A percentile compares a stretch with the other conserved stretches of the same genome.
Conservation (phyloP, 2,329 filamentous ascomycete species). For the Fusarium verticillioides region DNA sequence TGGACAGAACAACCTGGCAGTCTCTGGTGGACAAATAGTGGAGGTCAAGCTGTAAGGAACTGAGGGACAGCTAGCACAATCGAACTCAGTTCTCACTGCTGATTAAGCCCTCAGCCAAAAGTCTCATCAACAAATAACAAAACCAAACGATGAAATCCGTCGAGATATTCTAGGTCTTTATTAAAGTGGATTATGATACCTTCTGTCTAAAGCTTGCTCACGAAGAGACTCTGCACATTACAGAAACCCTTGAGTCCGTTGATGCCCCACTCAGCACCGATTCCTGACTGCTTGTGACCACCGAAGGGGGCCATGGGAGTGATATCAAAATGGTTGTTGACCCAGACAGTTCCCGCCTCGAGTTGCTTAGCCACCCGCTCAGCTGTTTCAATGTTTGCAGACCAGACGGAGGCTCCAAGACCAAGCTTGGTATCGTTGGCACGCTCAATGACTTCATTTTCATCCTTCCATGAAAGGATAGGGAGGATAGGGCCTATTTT, state of each 20-base stretch:
- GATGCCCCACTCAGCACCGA: slow-evolving; percentile 56
- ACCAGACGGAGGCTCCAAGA: slow-evolving; percentile 68
- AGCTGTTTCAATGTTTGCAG: slow-evolving; percentile 61
- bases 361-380: slow-evolving; percentile 63
- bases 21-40: slow-evolving; percentile 4
- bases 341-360: slow-evolving; percentile 68
- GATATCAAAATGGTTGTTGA: slow-evolving; percentile 66
- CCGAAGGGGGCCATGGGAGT: slow-evolving; percentile 52
- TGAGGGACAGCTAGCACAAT: too few species aligned
- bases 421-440: slow-evolving; percentile 66
- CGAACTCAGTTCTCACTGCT: too few species aligned
- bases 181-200: neutral
- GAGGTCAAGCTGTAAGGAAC: neutral
- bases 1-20: neutral
- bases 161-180: neutral
- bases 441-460: slow-evolving; percentile 68
- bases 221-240: slow-evolving; percentile 41
- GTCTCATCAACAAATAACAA: too few species aligned
- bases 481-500: slow-evolving; percentile 66
- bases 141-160: neutral
- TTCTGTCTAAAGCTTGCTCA: slow-evolving; percentile 19
- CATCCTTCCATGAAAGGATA: slow-evolving; percentile 68
- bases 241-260: slow-evolving; percentile 51
- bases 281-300: slow-evolving; percentile 58
- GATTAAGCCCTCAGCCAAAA: too few species aligned